These are phyloP conservation scores for Acer yangbiense DNA, from an alignment of 345 rosid genomes.

Conservation along the genomic window DNA sequence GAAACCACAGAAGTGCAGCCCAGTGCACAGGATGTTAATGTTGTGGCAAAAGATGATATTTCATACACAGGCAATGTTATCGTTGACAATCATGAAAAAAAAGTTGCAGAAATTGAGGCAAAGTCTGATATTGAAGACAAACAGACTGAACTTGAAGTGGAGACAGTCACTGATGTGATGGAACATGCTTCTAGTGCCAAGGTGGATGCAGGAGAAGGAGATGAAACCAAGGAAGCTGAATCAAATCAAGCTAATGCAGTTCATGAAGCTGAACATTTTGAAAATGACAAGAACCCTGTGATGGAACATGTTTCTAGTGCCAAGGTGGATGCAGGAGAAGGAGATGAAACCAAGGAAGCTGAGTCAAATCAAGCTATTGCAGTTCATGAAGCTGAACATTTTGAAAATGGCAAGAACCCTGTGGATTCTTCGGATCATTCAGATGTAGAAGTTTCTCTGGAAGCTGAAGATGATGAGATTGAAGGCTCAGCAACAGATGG, in stretches of 20 bases:
- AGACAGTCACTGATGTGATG: conserved; percentile 18
- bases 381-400: conserved; percentile 21
- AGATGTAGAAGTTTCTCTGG: conserved; percentile 31
- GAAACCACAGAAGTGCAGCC: conserved; percentile 25
- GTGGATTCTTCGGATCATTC: conserved; percentile 12
- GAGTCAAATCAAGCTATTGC: conserved; percentile 14
- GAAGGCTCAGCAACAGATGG: conserved; percentile 59
- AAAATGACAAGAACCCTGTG: conserved; percentile 14
- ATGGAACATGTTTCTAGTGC: conserved; percentile 20
- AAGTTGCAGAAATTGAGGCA: conserved; percentile 22
- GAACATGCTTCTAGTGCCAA: conserved; percentile 24
- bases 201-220: conserved; percentile 36
- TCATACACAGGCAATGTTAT: background rate
- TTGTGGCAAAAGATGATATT: conserved; percentile 9
- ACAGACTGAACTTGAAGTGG: conserved; percentile 22
- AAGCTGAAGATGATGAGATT: conserved; percentile 43
- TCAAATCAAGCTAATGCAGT: conserved; percentile 14
- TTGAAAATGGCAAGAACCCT: conserved; percentile 18
- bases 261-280: conserved; percentile 20
- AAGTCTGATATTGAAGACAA: conserved; percentile 34
- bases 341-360: conserved; percentile 27
- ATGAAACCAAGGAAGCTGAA: conserved; percentile 27
- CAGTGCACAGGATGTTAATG: conserved; percentile 22
- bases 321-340: conserved; percentile 35
- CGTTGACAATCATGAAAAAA: conserved; percentile 22